Conservation (phyloP, 805 yeast genomes). For the Ogataea populi-albae region DNA sequence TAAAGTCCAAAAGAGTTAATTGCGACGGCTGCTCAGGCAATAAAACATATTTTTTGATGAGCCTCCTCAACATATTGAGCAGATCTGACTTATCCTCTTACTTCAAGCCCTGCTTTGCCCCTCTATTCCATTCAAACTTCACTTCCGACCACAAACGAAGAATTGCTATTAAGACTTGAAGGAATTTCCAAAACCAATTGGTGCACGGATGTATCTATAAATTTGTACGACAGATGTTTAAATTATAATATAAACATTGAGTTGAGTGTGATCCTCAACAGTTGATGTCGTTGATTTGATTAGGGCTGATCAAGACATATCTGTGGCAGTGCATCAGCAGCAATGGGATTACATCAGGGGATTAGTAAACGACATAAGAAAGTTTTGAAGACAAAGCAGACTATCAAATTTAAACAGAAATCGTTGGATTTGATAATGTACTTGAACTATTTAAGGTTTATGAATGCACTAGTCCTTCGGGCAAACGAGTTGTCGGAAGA, state of each 20-base stretch:
- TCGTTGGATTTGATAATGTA: constrained; percentile 37
- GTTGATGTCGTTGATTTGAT: too few relatives aligned
- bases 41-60: constrained; percentile 14
- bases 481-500: constrained; percentile 38
- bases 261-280: too few relatives aligned
- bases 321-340: too few relatives aligned
- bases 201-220: too few relatives aligned
- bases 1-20: constrained; percentile 56
- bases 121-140: constrained; percentile 5
- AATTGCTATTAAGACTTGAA: too few relatives aligned
- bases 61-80: constrained; percentile 8
- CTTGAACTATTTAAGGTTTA: constrained; percentile 46
- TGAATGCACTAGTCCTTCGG: constrained; percentile 38
- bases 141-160: background rate
- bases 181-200: too few relatives aligned
- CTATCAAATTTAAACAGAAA: constrained; percentile 16
- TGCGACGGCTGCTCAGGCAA: constrained; percentile 21
- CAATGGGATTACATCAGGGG: constrained; percentile 16
- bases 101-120: constrained; percentile 2
- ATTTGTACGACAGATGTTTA: too few relatives aligned
- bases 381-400: constrained; percentile 7
- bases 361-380: constrained; percentile 14
- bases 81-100: too few relatives aligned
- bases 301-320: too few relatives aligned
- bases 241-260: too few relatives aligned